Percentiles rank a stretch among this genome's conserved stretches.
phyloP scores from a whole-genome alignment of 352 stramenopile species.

The Phytophthora macrochlamydospora region DNA sequence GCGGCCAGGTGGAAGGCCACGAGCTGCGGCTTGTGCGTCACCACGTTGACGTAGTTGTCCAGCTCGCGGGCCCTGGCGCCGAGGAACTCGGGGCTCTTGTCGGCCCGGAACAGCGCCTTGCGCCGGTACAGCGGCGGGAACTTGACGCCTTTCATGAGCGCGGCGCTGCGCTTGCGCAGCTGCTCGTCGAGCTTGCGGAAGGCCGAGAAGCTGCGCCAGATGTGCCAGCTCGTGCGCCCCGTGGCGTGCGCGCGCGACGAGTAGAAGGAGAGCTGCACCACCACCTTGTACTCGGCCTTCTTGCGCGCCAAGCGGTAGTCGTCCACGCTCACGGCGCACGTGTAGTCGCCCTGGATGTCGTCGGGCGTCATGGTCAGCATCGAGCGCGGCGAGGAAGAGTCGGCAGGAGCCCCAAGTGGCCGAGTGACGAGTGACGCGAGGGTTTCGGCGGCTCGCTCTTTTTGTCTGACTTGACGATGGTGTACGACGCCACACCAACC shows the following conservation, averaged over 20 bases:
- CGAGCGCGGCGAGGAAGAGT: constrained; percentile 6
- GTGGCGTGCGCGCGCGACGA: constrained; percentile 69
- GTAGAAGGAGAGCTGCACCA: constrained; percentile 75
- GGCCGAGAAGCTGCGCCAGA: constrained; percentile 80
- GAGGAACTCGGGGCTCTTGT: constrained; percentile 73
- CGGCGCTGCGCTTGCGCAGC: constrained; percentile 70
- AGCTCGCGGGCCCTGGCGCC: constrained; percentile 66
- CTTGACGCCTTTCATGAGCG: constrained; percentile 85
- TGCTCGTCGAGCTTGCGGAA: constrained; percentile 87
- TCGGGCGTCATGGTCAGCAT: constrained; percentile 67
- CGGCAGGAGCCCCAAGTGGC: no score
- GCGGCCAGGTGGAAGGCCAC: constrained; percentile 79
- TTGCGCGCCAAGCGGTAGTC: constrained; percentile 74
- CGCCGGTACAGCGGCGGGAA: constrained; percentile 80
- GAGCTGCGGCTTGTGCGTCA: constrained; percentile 62
- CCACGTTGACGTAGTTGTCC: constrained; percentile 76
- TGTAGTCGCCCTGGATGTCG: constrained; percentile 84
- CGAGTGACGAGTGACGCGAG: not conserved
- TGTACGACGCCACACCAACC: not conserved
- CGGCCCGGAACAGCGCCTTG: constrained; percentile 64
- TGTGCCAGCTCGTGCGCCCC: constrained; percentile 79
- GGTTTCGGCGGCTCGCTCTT: not conserved
- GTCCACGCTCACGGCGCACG: constrained; percentile 59
- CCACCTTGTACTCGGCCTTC: constrained; percentile 86
- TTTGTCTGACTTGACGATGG: constrained; percentile 1